phyloP scores from a whole-genome alignment of 2,329 filamentous ascomycete genomes.

The Paracoccidioides brasiliensis region DNA sequence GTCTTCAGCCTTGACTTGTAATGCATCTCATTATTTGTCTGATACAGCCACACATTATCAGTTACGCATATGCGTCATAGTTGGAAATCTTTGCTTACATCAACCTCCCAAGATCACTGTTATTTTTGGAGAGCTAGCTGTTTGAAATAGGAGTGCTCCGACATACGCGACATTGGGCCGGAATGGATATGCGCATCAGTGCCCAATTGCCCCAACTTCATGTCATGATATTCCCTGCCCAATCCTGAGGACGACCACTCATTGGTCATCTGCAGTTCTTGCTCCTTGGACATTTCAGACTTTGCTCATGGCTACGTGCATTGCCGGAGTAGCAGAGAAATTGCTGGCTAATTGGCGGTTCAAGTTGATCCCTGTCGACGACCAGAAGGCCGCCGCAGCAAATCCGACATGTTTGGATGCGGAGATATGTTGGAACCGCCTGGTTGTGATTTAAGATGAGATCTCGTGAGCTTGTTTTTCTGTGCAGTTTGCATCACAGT shows the following conservation, averaged over 20 bases:
- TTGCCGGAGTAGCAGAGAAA: not conserved
- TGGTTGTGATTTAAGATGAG: not conserved
- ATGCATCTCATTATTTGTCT: too few relatives aligned
- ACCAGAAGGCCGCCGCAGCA: not conserved
- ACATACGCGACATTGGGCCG: not conserved
- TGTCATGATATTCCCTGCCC: not conserved
- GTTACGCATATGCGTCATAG: too few relatives aligned
- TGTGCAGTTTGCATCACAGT: not conserved
- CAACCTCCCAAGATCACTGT: not conserved
- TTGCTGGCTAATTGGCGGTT: not conserved
- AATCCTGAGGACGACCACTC: not conserved
- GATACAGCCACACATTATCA: too few relatives aligned
- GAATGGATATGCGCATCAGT: constrained; percentile 2
- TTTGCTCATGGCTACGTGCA: not conserved
- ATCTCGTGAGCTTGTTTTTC: not conserved
- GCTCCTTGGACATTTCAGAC: not conserved
- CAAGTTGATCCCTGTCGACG: not conserved
- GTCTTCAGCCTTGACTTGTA: too few relatives aligned
- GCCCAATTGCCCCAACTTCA: not conserved
- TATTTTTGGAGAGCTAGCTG: not conserved
- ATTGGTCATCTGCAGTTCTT: not conserved
- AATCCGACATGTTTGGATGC: not conserved
- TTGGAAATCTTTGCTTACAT: not conserved
- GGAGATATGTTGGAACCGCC: not conserved
- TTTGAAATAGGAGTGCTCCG: not conserved